A percentile compares a stretch with the other conserved stretches of the same genome.
phyloP scores from a whole-genome alignment of 2,329 filamentous ascomycete genomes.

The Bertia moriformis region DNA sequence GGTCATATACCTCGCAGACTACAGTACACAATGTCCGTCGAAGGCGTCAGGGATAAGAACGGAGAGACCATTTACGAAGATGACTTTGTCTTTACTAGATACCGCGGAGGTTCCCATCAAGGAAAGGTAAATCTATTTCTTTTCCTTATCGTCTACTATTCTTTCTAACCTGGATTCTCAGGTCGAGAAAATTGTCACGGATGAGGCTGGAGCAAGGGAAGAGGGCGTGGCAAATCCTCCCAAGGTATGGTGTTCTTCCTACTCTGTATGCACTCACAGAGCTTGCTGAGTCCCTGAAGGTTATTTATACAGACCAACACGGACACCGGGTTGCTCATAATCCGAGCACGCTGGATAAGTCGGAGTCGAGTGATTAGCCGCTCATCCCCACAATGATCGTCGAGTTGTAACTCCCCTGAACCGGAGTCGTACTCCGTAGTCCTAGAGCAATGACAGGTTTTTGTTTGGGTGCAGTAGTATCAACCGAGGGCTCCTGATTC shows the following conservation, averaged over 20 bases:
- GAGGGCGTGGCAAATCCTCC: constrained; percentile 11
- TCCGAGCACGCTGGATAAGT: constrained; percentile 9
- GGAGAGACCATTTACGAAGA: constrained; percentile 8
- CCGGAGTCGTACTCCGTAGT: too few species aligned
- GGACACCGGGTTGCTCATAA: constrained; percentile 11
- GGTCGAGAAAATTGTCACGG: constrained; percentile 10
- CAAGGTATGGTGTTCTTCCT: constrained; percentile 6
- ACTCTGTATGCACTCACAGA: background rate
- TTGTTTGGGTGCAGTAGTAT: too few species aligned
- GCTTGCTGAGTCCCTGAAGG: constrained; percentile 5
- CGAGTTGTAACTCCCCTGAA: too few species aligned
- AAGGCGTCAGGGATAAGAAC: constrained; percentile 9
- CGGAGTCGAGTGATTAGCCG: too few species aligned
- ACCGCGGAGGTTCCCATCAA: constrained; percentile 9
- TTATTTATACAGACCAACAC: constrained; percentile 12
- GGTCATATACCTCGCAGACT: too few species aligned
- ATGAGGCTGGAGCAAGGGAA: constrained; percentile 8
- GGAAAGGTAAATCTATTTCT: constrained; percentile 7
- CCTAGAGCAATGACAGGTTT: too few species aligned
- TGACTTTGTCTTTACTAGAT: constrained; percentile 9
- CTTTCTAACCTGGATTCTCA: too few species aligned
- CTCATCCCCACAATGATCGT: too few species aligned
- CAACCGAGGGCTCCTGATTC: too few species aligned
- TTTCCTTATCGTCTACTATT: background rate
- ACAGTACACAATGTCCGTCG: constrained; percentile 10